Evolutionary conservation across 1,284 basidiomycete genomes (phyloP).

Genomic region (Pyrrhoderma lamaoense): DNA sequence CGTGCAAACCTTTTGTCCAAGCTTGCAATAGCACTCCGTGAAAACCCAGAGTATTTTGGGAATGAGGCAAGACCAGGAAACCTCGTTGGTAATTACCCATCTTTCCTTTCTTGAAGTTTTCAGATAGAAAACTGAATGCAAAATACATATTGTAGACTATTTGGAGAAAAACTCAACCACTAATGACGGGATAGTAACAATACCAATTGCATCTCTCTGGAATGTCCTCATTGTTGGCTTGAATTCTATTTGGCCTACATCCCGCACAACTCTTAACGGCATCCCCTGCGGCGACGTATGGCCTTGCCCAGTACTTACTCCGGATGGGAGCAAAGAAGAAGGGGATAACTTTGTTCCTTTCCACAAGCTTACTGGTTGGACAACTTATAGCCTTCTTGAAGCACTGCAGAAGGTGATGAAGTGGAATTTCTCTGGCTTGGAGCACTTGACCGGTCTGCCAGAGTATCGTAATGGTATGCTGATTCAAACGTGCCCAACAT

Average conservation of each 20-base stretch:
- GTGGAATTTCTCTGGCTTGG: conserved; percentile 71
- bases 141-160: conserved; percentile 50
- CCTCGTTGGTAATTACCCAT: conserved; percentile 54
- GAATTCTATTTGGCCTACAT: conserved; percentile 84
- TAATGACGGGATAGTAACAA: conserved; percentile 32
- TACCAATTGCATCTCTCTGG: conserved; percentile 75
- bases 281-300: conserved; percentile 84
- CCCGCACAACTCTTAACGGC: conserved; percentile 59
- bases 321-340: conserved; percentile 26
- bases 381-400: conserved; percentile 82
- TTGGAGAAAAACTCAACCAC: conserved; percentile 49
- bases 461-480: conserved; percentile 81
- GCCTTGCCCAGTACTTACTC: conserved; percentile 59
- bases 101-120: not conserved
- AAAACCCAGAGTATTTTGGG: conserved; percentile 65
- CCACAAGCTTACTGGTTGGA: conserved; percentile 94
- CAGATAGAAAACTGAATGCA: not conserved
- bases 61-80: conserved; percentile 70
- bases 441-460: conserved; percentile 77
- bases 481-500: not conserved
- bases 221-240: conserved; percentile 76
- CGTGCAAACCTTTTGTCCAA: conserved; percentile 71
- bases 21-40: conserved; percentile 62
- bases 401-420: conserved; percentile 69
- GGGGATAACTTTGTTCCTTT: conserved; percentile 81